phyloP scores from a whole-genome alignment of 2,329 filamentous ascomycete genomes.

The Fusarium multiceps region DNA sequence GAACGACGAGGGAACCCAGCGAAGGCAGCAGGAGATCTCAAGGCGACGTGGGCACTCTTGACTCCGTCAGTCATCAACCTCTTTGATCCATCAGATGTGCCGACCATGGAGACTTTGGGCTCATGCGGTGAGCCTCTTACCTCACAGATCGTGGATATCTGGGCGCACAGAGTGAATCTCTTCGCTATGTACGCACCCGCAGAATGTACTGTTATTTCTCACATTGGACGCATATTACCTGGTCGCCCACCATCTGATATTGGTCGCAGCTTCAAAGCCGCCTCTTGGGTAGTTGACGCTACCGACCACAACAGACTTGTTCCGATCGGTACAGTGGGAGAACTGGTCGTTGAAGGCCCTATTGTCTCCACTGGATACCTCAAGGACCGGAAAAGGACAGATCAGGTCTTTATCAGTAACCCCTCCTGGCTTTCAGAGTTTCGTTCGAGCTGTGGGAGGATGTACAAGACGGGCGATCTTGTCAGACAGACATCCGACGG shows the following conservation, averaged over 20 bases:
- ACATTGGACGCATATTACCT: not conserved
- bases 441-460: not conserved
- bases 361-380: not conserved
- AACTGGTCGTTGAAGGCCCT: not conserved
- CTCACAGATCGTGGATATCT: not conserved
- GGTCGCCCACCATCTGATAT: not conserved
- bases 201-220: slow-evolving; percentile 2
- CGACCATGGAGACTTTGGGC: not conserved
- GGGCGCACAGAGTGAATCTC: not conserved
- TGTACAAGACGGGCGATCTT: slow-evolving; percentile 6
- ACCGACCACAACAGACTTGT: not conserved
- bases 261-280: not conserved
- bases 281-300: not conserved
- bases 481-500: slow-evolving; percentile 1
- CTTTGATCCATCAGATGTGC: slow-evolving; percentile 1
- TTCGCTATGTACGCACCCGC: slow-evolving; percentile 7
- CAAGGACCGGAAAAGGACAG: not conserved
- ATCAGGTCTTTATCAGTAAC: not conserved
- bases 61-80: slow-evolving; percentile 7
- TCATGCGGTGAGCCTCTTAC: slow-evolving; percentile 4
- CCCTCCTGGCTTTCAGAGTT: not conserved
- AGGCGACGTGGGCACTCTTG: not conserved
- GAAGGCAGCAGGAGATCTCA: not conserved
- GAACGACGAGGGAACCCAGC: not conserved
- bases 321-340: not conserved